phyloP scores from a whole-genome alignment of 1,284 basidiomycete genomes.

The Stygiomarasmius scandens region DNA sequence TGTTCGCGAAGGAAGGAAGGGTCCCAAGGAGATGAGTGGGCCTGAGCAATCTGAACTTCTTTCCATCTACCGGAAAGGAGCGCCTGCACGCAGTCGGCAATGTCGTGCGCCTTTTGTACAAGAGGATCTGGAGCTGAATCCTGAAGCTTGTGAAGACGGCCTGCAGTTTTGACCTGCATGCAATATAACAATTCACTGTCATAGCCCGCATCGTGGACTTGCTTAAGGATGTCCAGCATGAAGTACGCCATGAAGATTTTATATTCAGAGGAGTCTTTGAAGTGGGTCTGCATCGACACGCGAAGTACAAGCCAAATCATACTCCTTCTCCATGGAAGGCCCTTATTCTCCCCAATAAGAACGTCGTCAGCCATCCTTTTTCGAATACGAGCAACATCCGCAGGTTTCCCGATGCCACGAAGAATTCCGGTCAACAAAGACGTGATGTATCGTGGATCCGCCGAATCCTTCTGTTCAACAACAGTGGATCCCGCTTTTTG shows the following conservation, averaged over 20 bases:
- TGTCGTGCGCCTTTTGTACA: not conserved
- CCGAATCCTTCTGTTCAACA: slow-evolving; percentile 9
- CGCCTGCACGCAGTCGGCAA: not conserved
- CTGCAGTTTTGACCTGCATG: not conserved
- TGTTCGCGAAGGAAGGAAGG: not conserved
- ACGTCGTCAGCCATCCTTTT: slow-evolving; percentile 50
- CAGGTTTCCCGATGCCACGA: slow-evolving; percentile 29
- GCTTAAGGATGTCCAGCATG: slow-evolving; percentile 33
- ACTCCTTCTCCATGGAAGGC: slow-evolving; percentile 46
- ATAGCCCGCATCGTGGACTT: slow-evolving; percentile 11
- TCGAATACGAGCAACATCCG: slow-evolving; percentile 31
- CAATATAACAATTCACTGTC: not conserved
- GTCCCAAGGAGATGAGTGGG: not conserved
- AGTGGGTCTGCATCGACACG: slow-evolving; percentile 44
- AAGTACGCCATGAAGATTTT: slow-evolving; percentile 48
- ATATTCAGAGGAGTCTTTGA: slow-evolving; percentile 36
- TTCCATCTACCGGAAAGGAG: not conserved
- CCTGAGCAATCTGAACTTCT: not conserved
- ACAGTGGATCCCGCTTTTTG: slow-evolving; percentile 2
- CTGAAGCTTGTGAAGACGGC: not conserved
- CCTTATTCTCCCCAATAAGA: slow-evolving; percentile 35
- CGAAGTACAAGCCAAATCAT: slow-evolving; percentile 46
- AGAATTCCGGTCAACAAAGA: slow-evolving; percentile 31
- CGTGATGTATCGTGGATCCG: slow-evolving; percentile 15
- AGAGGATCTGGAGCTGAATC: not conserved